phyloP scores from a whole-genome alignment of 2,329 filamentous ascomycete genomes.

The Davidsoniella virescens region DNA sequence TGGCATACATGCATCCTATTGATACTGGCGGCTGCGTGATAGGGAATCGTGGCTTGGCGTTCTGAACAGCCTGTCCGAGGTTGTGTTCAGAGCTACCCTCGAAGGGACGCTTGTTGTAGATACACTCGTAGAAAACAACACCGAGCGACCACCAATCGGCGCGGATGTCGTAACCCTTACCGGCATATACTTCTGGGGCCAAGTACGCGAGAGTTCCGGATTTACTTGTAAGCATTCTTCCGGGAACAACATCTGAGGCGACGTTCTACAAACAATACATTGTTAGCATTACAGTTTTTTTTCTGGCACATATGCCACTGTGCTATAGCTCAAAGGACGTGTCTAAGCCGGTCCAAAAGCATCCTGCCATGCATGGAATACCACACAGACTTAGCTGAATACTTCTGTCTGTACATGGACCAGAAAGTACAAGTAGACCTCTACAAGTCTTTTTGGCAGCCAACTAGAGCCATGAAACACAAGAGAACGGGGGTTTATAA shows the following conservation, averaged over 20 bases:
- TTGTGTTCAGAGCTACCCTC: conserved; percentile 75
- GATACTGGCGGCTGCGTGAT: conserved; percentile 83
- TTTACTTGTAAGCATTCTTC: conserved; percentile 78
- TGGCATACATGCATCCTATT: conserved; percentile 74
- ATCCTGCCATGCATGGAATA: too few relatives aligned
- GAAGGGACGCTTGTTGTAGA: conserved; percentile 97
- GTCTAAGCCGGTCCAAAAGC: too few relatives aligned
- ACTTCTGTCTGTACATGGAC: too few relatives aligned
- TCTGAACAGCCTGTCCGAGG: conserved; percentile 64
- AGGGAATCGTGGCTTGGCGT: conserved; percentile 72
- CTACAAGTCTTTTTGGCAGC: too few relatives aligned
- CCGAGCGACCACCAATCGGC: conserved; percentile 98
- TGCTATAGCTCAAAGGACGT: too few relatives aligned
- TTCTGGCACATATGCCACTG: too few relatives aligned
- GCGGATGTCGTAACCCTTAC: conserved; percentile 73
- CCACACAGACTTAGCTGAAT: too few relatives aligned
- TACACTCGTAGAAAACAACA: conserved; percentile 98
- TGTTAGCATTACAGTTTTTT: conserved; percentile 20
- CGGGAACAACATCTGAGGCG: conserved; percentile 76
- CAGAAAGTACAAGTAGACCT: too few relatives aligned
- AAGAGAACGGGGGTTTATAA: not conserved
- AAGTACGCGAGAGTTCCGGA: conserved; percentile 93
- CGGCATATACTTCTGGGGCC: conserved; percentile 85
- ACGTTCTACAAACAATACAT: conserved; percentile 51
- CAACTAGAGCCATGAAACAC: too few relatives aligned